These are phyloP conservation scores for Pseudocercospora crystallina DNA, from an alignment of 2,329 filamentous ascomycete species.

Conservation along the genomic window DNA sequence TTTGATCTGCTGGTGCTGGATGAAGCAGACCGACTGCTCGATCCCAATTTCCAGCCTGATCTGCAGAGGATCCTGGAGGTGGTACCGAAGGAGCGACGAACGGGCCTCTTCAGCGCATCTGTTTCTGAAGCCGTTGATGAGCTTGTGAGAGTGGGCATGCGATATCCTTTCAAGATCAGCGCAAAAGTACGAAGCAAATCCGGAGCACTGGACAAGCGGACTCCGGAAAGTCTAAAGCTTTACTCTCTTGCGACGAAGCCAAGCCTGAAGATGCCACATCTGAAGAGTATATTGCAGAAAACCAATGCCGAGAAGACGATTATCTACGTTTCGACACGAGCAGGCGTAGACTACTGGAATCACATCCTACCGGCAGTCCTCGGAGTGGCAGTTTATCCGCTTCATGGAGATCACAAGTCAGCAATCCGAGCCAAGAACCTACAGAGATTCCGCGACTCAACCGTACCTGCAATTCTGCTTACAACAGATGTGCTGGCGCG, in stretches of 20 bases:
- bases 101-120: conserved; percentile 90
- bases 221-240: conserved; percentile 90
- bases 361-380: conserved; percentile 73
- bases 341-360: conserved; percentile 91
- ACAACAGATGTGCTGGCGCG: conserved; percentile 91
- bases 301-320: conserved; percentile 74
- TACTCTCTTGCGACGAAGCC: conserved; percentile 75
- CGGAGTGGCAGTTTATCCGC: conserved; percentile 68
- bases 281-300: conserved; percentile 68
- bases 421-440: conserved; percentile 90
- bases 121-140: conserved; percentile 95
- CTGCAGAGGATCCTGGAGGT: conserved; percentile 79
- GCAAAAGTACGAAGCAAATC: conserved; percentile 81
- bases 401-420: conserved; percentile 89
- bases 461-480: conserved; percentile 75
- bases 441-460: conserved; percentile 70
- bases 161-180: conserved; percentile 92
- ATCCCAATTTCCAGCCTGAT: conserved; percentile 91
- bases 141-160: conserved; percentile 84
- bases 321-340: conserved; percentile 89
- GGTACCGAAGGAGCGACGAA: conserved; percentile 88
- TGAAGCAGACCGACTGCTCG: conserved; percentile 87
- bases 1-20: conserved; percentile 93
- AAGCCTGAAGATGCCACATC: conserved; percentile 74
- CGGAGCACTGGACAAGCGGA: conserved; percentile 78